Evolutionary conservation across 495 filamentous ascomycete species (phyloP).

Genomic region (Lophiotrema nucula): DNA sequence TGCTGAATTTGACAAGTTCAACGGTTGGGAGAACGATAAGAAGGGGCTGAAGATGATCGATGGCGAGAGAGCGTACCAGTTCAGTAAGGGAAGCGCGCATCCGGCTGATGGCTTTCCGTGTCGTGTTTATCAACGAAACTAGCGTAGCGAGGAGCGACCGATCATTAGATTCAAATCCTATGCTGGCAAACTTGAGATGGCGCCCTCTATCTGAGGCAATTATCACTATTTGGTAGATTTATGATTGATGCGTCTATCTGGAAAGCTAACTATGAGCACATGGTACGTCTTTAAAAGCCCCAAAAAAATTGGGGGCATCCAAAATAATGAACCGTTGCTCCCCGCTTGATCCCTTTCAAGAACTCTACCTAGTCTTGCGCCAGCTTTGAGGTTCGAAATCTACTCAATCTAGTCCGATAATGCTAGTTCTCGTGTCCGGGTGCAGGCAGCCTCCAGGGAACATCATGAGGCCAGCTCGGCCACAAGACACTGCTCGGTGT

Average conservation of each 20-base stretch:
- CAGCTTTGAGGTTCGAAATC: no score
- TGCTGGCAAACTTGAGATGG: background rate
- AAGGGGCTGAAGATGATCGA: background rate
- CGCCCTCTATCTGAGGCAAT: background rate
- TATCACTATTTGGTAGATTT: background rate
- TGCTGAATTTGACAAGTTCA: background rate
- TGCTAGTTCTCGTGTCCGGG: no score
- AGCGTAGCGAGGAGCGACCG: background rate
- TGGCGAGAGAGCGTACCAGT: background rate
- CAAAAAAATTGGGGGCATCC: background rate
- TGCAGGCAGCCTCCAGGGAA: no score
- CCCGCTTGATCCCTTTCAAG: no score
- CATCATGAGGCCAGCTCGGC: background rate
- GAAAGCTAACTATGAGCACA: background rate
- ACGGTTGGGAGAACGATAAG: background rate
- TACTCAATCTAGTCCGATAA: no score
- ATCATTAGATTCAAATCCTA: background rate
- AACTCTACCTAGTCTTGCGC: no score
- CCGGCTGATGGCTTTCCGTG: background rate
- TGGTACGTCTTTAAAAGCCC: background rate
- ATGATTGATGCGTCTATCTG: background rate
- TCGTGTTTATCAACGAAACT: background rate
- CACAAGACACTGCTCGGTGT: background rate
- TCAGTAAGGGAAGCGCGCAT: background rate
- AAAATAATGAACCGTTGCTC: no score